Conservation (phyloP, 495 filamentous ascomycete genomes). For the Zalerion maritima region DNA sequence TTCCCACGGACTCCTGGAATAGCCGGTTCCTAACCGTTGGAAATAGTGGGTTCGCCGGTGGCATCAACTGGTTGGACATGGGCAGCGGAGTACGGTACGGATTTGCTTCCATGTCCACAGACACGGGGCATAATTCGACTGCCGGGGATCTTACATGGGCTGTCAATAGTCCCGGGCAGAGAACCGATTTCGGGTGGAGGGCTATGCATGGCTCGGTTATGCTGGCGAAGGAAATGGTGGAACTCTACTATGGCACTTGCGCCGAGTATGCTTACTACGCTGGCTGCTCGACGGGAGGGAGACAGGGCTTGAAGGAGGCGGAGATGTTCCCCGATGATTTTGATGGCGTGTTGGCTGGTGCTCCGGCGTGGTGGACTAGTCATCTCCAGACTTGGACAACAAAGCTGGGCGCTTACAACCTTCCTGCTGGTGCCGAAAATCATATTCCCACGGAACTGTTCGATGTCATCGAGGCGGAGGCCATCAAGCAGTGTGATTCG, state of each 20-base stretch:
- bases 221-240: constrained; percentile 19
- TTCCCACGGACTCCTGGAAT: constrained; percentile 39
- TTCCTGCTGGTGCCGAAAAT: constrained; percentile 26
- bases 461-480: constrained; percentile 37
- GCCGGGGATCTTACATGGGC: constrained; percentile 30
- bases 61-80: constrained; percentile 41
- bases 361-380: constrained; percentile 37
- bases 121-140: constrained; percentile 38
- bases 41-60: constrained; percentile 37
- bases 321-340: constrained; percentile 41
- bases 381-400: constrained; percentile 35
- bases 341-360: constrained; percentile 53
- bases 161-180: constrained; percentile 22
- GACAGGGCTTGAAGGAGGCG: constrained; percentile 39
- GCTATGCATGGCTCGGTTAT: constrained; percentile 35
- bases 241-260: constrained; percentile 26
- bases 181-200: constrained; percentile 31
- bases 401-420: constrained; percentile 23
- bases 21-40: constrained; percentile 30
- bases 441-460: constrained; percentile 39
- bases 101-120: constrained; percentile 38
- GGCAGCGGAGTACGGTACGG: constrained; percentile 28
- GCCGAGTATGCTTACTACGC: constrained; percentile 38
- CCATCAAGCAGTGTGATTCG: constrained; percentile 49
- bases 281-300: constrained; percentile 45